Percentiles rank a stretch among this genome's conserved stretches.
phyloP scores from a whole-genome alignment of 208 protist species.

The Wallacemonas sp. region DNA sequence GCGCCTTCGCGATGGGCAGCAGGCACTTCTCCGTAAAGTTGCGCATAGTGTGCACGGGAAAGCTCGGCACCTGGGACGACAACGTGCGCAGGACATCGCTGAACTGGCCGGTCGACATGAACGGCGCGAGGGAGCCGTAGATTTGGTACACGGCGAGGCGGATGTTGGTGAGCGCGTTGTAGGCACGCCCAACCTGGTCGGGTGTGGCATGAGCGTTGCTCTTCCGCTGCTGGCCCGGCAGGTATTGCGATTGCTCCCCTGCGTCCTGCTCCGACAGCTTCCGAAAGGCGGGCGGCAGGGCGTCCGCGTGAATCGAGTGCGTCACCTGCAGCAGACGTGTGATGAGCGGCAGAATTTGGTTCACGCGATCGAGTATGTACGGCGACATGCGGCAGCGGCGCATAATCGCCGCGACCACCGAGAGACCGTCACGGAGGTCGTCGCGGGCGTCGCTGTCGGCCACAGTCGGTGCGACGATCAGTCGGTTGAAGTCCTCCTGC shows the following conservation, averaged over 20 bases:
- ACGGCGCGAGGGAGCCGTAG: conserved; percentile 50
- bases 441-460: conserved; percentile 31
- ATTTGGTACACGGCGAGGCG: conserved; percentile 73
- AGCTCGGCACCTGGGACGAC: not conserved
- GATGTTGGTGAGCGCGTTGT: conserved; percentile 43
- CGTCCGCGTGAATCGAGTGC: conserved; percentile 48
- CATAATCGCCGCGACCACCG: conserved; percentile 60
- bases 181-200: conserved; percentile 26
- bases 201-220: conserved; percentile 24
- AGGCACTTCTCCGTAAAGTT: conserved; percentile 56
- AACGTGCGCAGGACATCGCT: conserved; percentile 43
- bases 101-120: conserved; percentile 49
- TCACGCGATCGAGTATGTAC: conserved; percentile 55
- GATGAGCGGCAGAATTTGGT: conserved; percentile 38
- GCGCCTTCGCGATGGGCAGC: conserved; percentile 45
- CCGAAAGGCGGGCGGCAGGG: conserved; percentile 45
- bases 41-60: conserved; percentile 49
- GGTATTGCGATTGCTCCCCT: conserved; percentile 40
- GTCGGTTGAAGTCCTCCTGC: conserved; percentile 60
- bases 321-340: conserved; percentile 43
- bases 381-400: conserved; percentile 56
- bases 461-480: conserved; percentile 33
- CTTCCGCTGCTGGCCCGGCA: conserved; percentile 45
- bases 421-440: conserved; percentile 44
- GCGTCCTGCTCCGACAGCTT: conserved; percentile 43